These are phyloP conservation scores for Cryptosporidium xiaoi DNA, from an alignment of 169 alveolate species.

Conservation along the genomic window DNA sequence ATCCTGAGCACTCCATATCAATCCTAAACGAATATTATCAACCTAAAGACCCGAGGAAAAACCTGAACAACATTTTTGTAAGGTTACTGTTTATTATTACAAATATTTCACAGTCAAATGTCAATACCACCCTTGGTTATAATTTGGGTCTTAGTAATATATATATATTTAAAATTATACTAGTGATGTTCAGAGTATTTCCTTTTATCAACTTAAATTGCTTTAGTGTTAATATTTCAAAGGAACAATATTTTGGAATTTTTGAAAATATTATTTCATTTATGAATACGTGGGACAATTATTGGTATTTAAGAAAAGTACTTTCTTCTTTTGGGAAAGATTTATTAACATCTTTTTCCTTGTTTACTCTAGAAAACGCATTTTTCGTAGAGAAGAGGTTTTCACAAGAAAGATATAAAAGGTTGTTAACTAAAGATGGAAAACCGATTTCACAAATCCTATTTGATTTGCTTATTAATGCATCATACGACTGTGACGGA, in stretches of 20 bases:
- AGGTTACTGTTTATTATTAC: not conserved
- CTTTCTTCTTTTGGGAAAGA: not conserved
- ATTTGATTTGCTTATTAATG: slow-evolving; percentile 12
- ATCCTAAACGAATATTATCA: not conserved
- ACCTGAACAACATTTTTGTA: not conserved
- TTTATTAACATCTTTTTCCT: not conserved
- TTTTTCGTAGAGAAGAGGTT: slow-evolving; percentile 22
- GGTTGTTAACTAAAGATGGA: not conserved
- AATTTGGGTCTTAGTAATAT: too few species aligned
- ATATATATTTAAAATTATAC: too few species aligned
- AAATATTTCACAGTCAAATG: not conserved
- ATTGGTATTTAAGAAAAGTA: slow-evolving; percentile 27
- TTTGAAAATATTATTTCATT: not conserved
- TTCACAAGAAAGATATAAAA: not conserved
- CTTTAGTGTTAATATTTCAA: too few species aligned
- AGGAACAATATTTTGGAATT: too few species aligned
- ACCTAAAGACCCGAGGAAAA: not conserved
- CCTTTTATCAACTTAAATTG: too few species aligned
- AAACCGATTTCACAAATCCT: slow-evolving; percentile 21
- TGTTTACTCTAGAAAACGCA: not conserved
- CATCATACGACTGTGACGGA: not conserved
- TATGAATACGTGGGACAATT: slow-evolving; percentile 17
- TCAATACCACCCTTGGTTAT: too few species aligned
- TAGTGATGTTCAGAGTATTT: too few species aligned
- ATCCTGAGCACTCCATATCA: not conserved